Evolutionary conservation across 208 protist species (phyloP), one percentile per base, ranked within the genome.

Genomic region (Leishmania tarentolae): DNA sequence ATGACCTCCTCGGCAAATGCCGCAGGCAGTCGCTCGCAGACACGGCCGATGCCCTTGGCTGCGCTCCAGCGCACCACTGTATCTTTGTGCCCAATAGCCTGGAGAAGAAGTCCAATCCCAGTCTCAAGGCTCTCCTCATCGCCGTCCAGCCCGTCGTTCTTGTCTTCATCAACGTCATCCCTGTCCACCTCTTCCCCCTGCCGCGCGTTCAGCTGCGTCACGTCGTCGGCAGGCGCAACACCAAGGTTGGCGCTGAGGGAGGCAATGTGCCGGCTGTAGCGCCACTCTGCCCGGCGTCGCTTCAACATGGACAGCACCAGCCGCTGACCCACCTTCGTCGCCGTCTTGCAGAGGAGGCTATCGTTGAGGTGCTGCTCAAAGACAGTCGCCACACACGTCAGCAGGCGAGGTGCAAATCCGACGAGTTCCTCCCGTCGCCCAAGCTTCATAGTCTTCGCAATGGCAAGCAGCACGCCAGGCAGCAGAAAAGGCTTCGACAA

Each of bases 1-100:
- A 99, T 90, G 17, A 99, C 90, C 57, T 99, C 96, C 59, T 93
- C 89, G 13, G 93, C 98, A 79, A 99, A 90, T 17, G 88, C 80
- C 9, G 83, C 88, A 17, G 98, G 96, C 47, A 99, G 89, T 8
- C 98, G 87, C 28, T 95, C 91, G 21, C 97, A 98, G 47, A 99
- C 91, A 72, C 98, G 92, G 47, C 97, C 99, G 68, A 99, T 82
- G 61, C 98, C 99, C 83, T 99, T 99, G 13, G 99, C 98, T 46
- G 98, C 91, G 61, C 95, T 97, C 98, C 99, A 99, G 66, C 99
- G 94, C 74, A 99, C 97, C 19, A 99, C 91, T 6, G 97, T 99
- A 79, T 99, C 95, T 78, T 95, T 95, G 86, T 97, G 92, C n/a
- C 86, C 83, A 15, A 97, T 66, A 15, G 84, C 88, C 78, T 93